Evolutionary conservation across 1,284 basidiomycete species (phyloP).

Genomic region (Boletus semigastroideus): DNA sequence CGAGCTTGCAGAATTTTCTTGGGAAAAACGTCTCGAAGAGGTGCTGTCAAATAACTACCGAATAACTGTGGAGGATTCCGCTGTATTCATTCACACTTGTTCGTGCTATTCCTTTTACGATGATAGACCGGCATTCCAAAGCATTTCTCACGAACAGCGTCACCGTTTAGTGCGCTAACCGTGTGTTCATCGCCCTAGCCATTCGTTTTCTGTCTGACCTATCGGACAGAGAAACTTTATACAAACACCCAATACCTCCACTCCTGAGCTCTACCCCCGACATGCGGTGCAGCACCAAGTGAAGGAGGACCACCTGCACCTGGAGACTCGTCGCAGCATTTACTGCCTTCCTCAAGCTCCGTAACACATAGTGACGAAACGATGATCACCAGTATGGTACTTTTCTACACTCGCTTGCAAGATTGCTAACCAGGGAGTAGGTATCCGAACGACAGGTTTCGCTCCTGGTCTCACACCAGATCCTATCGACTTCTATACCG

Average conservation of each 20-base stretch:
- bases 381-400: background rate
- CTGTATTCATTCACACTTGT: too few relatives aligned
- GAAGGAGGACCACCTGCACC: background rate
- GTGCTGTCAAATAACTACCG: background rate
- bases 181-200: background rate
- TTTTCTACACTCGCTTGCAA: too few relatives aligned
- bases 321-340: background rate
- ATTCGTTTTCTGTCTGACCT: background rate
- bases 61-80: too few relatives aligned
- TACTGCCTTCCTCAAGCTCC: background rate
- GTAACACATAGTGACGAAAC: background rate
- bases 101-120: too few relatives aligned
- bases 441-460: background rate
- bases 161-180: background rate
- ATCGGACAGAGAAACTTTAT: background rate
- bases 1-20: background rate
- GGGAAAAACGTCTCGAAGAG: background rate
- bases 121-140: too few relatives aligned
- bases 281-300: background rate
- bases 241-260: background rate
- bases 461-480: background rate
- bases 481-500: background rate
- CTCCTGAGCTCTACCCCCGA: too few relatives aligned
- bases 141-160: background rate
- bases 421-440: background rate